Percentiles rank a stretch among this genome's conserved stretches.
phyloP scores from a whole-genome alignment of 805 yeast species.

The Wickerhamiella kurtzmanii region DNA sequence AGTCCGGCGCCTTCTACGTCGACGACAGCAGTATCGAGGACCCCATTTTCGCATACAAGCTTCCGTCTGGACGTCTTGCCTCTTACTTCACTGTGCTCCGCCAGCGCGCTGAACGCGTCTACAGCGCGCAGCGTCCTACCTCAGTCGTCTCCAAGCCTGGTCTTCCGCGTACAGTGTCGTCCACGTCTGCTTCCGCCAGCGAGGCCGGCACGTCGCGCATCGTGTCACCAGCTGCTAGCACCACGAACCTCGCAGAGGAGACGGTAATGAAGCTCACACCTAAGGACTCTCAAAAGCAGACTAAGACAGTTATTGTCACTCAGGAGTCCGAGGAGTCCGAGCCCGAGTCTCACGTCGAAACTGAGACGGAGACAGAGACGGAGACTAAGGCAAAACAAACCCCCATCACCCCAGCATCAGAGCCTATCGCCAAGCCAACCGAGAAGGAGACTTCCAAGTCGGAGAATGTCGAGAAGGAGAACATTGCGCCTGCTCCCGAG shows the following conservation, averaged over 20 bases:
- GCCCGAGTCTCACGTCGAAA: background rate
- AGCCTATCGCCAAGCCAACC: slow-evolving; percentile 1
- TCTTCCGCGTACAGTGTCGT: background rate
- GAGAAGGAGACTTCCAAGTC: too few species aligned
- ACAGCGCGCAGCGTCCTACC: background rate
- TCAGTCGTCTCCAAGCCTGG: background rate
- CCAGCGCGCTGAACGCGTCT: slow-evolving; percentile 29
- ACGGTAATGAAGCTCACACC: slow-evolving; percentile 5
- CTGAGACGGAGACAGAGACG: slow-evolving; percentile 1
- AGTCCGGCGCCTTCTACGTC: slow-evolving; percentile 64
- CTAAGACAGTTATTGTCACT: slow-evolving; percentile 1
- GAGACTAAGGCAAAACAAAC: background rate
- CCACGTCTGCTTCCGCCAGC: background rate
- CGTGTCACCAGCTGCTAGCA: slow-evolving; percentile 12
- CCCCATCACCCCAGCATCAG: background rate
- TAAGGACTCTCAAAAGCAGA: background rate
- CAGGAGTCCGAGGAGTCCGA: slow-evolving; percentile 3
- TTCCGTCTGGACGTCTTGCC: slow-evolving; percentile 65
- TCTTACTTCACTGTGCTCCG: slow-evolving; percentile 46
- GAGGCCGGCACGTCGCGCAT: slow-evolving; percentile 12
- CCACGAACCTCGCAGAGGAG: slow-evolving; percentile 6
- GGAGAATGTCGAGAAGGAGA: background rate
- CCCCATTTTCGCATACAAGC: slow-evolving; percentile 34
- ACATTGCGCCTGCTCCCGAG: slow-evolving; percentile 3
- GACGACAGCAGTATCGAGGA: slow-evolving; percentile 49